These are phyloP conservation scores for Botrytis porri DNA, from an alignment of 2,329 filamentous ascomycete genomes.

Conservation along the genomic window DNA sequence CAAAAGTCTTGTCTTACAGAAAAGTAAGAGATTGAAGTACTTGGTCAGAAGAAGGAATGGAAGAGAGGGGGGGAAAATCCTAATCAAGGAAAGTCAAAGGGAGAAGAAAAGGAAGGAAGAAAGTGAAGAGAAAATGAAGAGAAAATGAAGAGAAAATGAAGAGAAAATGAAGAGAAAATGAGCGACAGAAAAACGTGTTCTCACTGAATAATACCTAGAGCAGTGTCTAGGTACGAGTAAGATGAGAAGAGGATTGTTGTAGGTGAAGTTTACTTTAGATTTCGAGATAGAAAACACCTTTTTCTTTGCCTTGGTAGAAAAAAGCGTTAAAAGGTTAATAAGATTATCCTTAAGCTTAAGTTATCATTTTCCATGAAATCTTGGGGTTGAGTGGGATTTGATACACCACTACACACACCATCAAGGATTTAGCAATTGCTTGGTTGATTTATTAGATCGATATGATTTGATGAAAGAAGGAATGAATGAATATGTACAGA, in stretches of 20 bases:
- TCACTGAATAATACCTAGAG: neutral
- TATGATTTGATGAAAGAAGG: too few species aligned
- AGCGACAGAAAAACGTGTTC: neutral
- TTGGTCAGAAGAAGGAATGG: slow-evolving; percentile 18
- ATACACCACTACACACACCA: neutral
- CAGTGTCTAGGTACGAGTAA: neutral
- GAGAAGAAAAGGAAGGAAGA: neutral
- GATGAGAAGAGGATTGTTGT: neutral
- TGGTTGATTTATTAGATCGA: neutral
- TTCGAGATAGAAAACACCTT: neutral
- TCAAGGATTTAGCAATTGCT: neutral
- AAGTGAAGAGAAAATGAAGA: too few species aligned
- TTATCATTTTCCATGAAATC: neutral
- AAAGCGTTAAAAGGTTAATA: too few species aligned
- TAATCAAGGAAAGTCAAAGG: neutral
- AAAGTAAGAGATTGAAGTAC: neutral
- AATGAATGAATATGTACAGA: neutral
- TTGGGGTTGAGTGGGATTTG: neutral
- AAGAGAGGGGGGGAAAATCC: slow-evolving; percentile 28
- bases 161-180: neutral
- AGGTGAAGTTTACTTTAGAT: neutral
- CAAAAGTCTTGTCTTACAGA: neutral
- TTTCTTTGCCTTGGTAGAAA: neutral
- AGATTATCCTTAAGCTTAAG: neutral
- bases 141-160: too few species aligned